These are phyloP conservation scores for Leucocoprinus sp. DNA, from an alignment of 768 basidiomycete genomes.

Conservation along the genomic window DNA sequence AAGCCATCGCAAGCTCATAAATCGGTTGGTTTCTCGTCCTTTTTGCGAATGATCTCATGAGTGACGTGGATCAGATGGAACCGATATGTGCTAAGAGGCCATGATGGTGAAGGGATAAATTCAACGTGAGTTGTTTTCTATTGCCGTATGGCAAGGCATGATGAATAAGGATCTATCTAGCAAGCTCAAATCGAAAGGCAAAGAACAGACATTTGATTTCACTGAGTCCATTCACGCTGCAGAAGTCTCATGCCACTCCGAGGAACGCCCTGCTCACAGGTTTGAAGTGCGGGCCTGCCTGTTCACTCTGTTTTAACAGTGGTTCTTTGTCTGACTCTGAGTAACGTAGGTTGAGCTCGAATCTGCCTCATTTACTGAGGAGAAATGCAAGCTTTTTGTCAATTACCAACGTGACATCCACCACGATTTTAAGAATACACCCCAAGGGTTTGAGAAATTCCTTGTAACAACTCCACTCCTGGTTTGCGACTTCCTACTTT, in stretches of 20 bases:
- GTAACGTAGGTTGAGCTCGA: conserved; percentile 59
- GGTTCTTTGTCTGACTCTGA: neutral
- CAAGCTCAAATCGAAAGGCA: conserved; percentile 16
- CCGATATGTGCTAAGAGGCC: conserved; percentile 47
- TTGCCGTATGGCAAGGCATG: neutral
- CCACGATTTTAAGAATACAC: conserved; percentile 46
- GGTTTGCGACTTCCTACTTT: conserved; percentile 32
- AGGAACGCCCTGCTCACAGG: conserved; percentile 31
- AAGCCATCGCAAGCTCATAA: conserved; percentile 67
- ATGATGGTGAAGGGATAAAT: conserved; percentile 19
- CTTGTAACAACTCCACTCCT: conserved; percentile 71
- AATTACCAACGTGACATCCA: conserved; percentile 79
- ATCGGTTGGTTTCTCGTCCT: conserved; percentile 37
- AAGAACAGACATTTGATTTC: conserved; percentile 26
- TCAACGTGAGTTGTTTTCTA: conserved; percentile 10
- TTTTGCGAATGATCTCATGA: neutral
- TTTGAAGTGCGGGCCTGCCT: conserved; percentile 49
- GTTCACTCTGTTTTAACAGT: neutral
- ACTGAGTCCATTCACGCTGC: conserved; percentile 48
- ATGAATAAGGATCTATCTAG: neutral
- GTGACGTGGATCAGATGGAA: conserved; percentile 51
- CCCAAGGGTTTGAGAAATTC: conserved; percentile 57
- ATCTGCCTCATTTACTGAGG: conserved; percentile 63
- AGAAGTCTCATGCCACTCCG: conserved; percentile 32
- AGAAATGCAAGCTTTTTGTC: conserved; percentile 74